These are phyloP conservation scores for Porphyridium purpureum DNA, from an alignment of 23 red algal species.

Conservation along the genomic window DNA sequence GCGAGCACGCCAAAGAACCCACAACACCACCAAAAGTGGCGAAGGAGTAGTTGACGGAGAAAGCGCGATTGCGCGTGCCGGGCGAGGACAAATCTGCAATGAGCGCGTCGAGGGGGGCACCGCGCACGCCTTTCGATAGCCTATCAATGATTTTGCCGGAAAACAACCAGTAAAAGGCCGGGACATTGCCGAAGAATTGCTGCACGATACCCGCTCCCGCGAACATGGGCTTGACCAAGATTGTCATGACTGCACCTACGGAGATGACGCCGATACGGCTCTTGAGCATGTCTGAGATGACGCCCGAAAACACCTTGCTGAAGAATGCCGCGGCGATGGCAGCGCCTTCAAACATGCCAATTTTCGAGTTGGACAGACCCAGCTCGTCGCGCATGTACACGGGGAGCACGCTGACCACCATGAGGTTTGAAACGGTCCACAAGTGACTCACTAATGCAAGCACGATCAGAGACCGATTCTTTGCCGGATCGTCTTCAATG, in stretches of 20 bases:
- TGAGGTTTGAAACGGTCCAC: background rate
- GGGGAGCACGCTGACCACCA: background rate
- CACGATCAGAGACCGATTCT: background rate
- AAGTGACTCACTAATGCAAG: background rate
- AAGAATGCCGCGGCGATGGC: background rate
- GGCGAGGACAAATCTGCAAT: too few relatives aligned
- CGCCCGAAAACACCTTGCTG: background rate
- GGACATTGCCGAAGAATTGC: background rate
- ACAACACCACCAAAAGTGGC: too few relatives aligned
- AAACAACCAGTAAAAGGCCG: background rate
- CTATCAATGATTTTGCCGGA: slow-evolving; percentile 1
- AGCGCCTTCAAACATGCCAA: slow-evolving; percentile 2
- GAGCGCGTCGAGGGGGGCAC: background rate
- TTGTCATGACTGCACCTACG: background rate
- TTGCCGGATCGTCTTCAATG: too few relatives aligned
- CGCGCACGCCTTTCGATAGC: background rate
- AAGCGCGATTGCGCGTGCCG: too few relatives aligned
- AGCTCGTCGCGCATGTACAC: background rate
- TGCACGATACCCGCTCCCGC: background rate
- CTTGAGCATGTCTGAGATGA: background rate
- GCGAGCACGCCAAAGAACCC: too few relatives aligned
- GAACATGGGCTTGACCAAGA: background rate
- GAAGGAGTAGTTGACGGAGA: too few relatives aligned
- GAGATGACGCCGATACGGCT: background rate
- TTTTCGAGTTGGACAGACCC: background rate